Base-by-base conservation (phyloP, 305 asterid genomes). In the Fraxinus greggii region DNA sequence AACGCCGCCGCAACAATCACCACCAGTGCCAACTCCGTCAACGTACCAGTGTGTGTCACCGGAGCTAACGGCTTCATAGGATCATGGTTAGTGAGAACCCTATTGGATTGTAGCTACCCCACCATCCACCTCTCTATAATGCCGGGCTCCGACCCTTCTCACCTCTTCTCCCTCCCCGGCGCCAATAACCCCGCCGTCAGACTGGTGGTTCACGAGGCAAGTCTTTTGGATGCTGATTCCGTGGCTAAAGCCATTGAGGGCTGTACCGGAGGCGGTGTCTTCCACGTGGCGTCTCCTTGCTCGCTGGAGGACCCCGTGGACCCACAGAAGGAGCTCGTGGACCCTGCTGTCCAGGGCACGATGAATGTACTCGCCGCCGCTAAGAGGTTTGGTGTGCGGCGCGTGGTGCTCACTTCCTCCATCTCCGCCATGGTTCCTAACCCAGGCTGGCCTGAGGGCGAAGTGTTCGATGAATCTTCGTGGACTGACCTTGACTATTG, bases 41-140 rank as follows among this genome's bases (percentile, higher is more conserved):
- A 86, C 79, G 80, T 81, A 84, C 87, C 94, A 33, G 97, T 94
- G 13, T 92, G 97, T 80, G 94, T 95, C 82, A 93, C 98, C 76
- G 98, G 98, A 63, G 98, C 98, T 80, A 92, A 92, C 84, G 98
- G 98, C 7, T 93, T 93, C 97, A 93, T 95, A 72, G 98, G 98
- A 19, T 88, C 98, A 12, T 90, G 94, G 93, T 26, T 95, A 35
- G 90, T 95, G 65, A 91, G 88, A 83, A 90, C 94, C 79, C 92
- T 95, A 1, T 77, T 95, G 1, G 88, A 89, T 70, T 78, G 80
- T 79, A 92, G 93, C 86, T 95, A 95, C 97, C 87, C 93, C 88
- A 88, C 93, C 79, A 92, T 95, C 84, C 97, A 91, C 92, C 94
- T 93, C 88, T 88, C 95, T 33, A 83, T 95, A 12, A 88, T 85